Evolutionary conservation across 805 yeast species (phyloP), one percentile per base, ranked within the genome.

Genomic region (Kuraishia molischiana): DNA sequence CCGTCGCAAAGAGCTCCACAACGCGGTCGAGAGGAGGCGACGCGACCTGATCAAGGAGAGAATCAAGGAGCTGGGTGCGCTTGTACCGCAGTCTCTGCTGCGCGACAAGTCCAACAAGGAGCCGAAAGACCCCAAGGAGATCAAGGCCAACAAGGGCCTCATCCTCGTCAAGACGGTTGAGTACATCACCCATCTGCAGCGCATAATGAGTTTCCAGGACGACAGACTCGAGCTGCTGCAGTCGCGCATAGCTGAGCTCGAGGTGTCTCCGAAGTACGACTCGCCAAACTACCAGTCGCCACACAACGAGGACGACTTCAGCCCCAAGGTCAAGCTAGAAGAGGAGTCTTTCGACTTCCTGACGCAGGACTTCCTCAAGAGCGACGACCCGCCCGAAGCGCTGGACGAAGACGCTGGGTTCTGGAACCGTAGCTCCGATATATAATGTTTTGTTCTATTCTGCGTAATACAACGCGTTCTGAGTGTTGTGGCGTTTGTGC

Each of bases 11-110:
- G 95, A 87, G 53, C 79, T 86, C 44, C 97, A 89, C 57, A 89
- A 89, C 53, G 95, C 95, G 1, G 97, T 89, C 4, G 97, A 89
- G 58, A 71, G 96, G 49, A 69, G 95, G 48, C 72, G 97, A 52
- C 69, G 97, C 44, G 97, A 90, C 56, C 67, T 85, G 48, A 89
- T 89, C 51, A 87, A 89, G 54, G 94, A 84, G 51, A 77, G 85
- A 49, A 87, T 89, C 44, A 81, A 82, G 53, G 95, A 85, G 48
- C 64, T 89, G 49, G 90, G 95, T 1, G 59, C 72, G 19, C 65
- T 89, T 35, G 83, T 89, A 1, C 97, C 97, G 1, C 90, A 86
- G 1, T 67, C 82, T 3, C 54, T 84, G 42, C 56, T 83, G 19
- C 67, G 71, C 35, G 69, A 68, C 19, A 24, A 38, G 4, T 36